Conservation (phyloP, 352 stramenopile genomes). For the Blastocystis sp. region DNA sequence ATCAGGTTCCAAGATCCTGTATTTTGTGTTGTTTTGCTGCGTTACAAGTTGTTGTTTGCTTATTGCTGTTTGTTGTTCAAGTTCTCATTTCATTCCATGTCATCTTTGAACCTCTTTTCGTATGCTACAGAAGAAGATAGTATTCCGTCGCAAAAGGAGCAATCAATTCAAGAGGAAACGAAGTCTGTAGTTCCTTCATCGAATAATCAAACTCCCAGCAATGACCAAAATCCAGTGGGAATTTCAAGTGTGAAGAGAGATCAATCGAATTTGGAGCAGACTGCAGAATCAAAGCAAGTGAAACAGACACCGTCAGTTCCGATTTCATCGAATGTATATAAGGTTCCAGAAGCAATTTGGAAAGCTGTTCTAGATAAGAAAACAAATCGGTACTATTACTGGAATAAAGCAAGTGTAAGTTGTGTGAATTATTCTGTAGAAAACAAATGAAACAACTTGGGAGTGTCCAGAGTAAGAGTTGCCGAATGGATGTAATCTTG, state of each 20-base stretch:
- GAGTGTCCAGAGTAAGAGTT: background rate
- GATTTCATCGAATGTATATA: background rate
- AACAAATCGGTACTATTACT: conserved; percentile 36
- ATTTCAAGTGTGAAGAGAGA: background rate
- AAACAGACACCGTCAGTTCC: background rate
- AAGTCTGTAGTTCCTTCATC: background rate
- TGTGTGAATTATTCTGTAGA: background rate
- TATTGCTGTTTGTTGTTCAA: conserved; percentile 20
- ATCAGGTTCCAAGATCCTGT: too few species aligned
- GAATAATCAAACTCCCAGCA: background rate
- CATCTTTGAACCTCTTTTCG: conserved; percentile 20
- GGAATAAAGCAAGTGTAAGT: background rate
- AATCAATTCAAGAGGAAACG: background rate
- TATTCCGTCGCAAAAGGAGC: background rate
- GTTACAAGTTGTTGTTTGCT: background rate
- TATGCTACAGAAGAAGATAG: conserved; percentile 9
- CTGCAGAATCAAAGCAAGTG: background rate
- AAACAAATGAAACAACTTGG: conserved; percentile 37
- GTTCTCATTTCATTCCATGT: background rate
- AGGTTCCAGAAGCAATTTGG: background rate
- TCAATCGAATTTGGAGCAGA: background rate
- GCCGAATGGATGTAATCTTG: background rate
- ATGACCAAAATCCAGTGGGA: background rate
- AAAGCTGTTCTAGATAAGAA: background rate
- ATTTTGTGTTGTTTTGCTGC: background rate